Evolutionary conservation across 2,329 filamentous ascomycete genomes (phyloP).

Genomic region (Microascus cirrosus): DNA sequence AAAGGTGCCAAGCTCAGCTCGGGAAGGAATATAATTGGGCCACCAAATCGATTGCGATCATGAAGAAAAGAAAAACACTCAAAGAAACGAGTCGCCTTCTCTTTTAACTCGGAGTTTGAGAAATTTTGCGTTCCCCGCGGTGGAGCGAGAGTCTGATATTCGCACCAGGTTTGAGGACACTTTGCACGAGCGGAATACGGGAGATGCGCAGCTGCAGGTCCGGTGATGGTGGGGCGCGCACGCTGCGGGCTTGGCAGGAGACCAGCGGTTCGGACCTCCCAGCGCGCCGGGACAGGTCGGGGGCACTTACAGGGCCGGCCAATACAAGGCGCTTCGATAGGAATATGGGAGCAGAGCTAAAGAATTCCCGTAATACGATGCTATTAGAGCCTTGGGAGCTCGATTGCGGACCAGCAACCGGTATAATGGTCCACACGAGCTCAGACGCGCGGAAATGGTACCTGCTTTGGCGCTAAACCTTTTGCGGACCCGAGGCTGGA

Average conservation of each 20-base stretch:
- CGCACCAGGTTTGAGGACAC: conserved; percentile 1
- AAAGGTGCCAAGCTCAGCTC: neutral
- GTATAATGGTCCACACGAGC: too few relatives aligned
- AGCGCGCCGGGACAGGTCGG: neutral
- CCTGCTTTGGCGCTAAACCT: too few relatives aligned
- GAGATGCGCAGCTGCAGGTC: neutral
- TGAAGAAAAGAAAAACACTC: neutral
- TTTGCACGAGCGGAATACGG: conserved; percentile 1
- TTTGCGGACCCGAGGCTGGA: too few relatives aligned
- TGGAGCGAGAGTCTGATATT: neutral
- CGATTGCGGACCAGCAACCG: too few relatives aligned
- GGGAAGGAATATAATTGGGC: neutral
- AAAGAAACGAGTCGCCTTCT: neutral
- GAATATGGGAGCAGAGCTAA: too few relatives aligned
- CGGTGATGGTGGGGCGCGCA: neutral
- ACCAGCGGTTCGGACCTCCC: too few relatives aligned
- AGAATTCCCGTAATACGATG: too few relatives aligned
- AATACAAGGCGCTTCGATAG: too few relatives aligned
- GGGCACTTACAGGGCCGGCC: too few relatives aligned
- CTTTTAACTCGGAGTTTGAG: neutral
- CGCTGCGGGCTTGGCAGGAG: conserved; percentile 1
- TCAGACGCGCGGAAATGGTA: too few relatives aligned
- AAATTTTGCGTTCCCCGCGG: neutral
- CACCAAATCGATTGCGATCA: neutral
- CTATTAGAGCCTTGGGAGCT: too few relatives aligned